Evolutionary conservation across 2,329 filamentous ascomycete species (phyloP), one percentile per base, ranked within the genome.

Genomic region (Rutstroemia sp.): DNA sequence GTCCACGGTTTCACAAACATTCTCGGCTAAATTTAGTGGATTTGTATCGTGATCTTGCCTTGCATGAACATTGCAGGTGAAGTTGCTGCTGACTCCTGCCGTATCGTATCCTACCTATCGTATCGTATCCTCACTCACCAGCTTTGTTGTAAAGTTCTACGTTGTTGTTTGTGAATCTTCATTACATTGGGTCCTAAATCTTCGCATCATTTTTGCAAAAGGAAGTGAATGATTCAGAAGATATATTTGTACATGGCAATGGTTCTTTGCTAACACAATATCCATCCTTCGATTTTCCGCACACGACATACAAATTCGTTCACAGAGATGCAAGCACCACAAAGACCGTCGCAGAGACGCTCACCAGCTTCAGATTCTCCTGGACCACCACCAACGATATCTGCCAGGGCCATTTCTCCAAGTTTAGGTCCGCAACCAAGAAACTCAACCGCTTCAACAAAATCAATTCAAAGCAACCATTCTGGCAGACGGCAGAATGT

Each of bases 371-470:
- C 76, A 38, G 83, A 86, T 61, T 77, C 78, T 66, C 80, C 49
- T 23, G 49, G 79, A 52, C 80, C 78, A 65, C 78, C 82, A 51
- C 75, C 79, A 56, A 79, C 74, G 70, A 74, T 81, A 62, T 77
- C 79, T 56, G 70, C 74, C 54, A 77, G 82, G 56, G 74, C 80
- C 49, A 85, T 83, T 67, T 86, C 85, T 52, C 84, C 86, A 41
- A 63, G 58, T 23, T 55, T 55, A 54, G 77, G 63, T 75, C 61
- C 82, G 61, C 83, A 83, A 61, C 75, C 81, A 58, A 82, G 87
- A 58, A 77, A 79, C 30, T 88, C 86, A 8, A 83, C 81, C 47
- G 79, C 82, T 34, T 91, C 87, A 5, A 78, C 74, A 57, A 82
- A 85, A 68, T 83, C 86, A 25, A 70, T 71, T n/a, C 74, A 75